These are phyloP conservation scores for Castanea crenata DNA, from an alignment of 306 rosid genomes.

Conservation along the genomic window DNA sequence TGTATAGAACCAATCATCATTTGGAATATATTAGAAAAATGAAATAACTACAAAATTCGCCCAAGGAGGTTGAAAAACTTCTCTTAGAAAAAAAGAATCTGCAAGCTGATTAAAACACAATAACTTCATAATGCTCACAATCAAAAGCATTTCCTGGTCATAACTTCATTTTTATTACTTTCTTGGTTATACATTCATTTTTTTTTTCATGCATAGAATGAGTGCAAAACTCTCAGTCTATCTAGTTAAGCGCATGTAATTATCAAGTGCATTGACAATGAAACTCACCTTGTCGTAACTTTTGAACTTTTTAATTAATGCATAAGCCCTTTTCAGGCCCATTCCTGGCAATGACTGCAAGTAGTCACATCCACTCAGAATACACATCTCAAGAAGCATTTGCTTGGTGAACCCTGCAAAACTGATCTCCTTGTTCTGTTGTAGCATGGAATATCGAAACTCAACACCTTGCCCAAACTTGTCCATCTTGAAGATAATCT, in stretches of 20 bases:
- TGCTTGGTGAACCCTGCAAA: conserved; percentile 79
- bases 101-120: neutral
- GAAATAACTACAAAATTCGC: conserved; percentile 3
- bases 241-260: neutral
- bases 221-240: neutral
- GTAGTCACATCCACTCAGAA: conserved; percentile 96
- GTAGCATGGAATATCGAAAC: conserved; percentile 66
- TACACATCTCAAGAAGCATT: conserved; percentile 97
- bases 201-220: neutral
- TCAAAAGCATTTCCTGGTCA: neutral
- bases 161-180: neutral
- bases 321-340: conserved; percentile 96
- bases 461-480: conserved; percentile 91
- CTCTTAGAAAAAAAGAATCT: neutral
- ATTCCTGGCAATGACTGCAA: conserved; percentile 91
- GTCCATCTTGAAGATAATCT: conserved; percentile 97
- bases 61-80: neutral
- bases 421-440: conserved; percentile 73
- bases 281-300: conserved; percentile 77
- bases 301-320: conserved; percentile 62
- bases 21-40: conserved; percentile 19
- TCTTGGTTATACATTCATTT: neutral
- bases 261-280: neutral
- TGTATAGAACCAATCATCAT: conserved; percentile 35
- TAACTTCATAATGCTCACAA: neutral